Evolutionary conservation across 2,329 filamentous ascomycete genomes (phyloP), one percentile per base, ranked within the genome.

Genomic region (Xylaria sp.): DNA sequence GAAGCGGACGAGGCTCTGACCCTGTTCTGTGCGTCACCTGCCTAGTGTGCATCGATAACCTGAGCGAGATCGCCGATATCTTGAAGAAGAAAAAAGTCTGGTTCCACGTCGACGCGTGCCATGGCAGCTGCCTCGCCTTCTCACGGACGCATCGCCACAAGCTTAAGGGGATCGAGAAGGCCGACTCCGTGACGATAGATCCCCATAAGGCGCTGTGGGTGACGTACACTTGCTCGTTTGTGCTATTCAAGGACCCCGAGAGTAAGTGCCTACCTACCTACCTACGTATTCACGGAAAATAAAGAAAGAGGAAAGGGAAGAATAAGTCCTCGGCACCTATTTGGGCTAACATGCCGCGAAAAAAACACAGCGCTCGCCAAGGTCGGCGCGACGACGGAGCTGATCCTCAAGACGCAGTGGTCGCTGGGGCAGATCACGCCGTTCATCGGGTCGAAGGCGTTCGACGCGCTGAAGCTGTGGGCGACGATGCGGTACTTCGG

Each of bases 121-220:
- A 44, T 34, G 42, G 42, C 2, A 44, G 42, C 16, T 34, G 24
- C n/a, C 42, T 44, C 19, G 24, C 24, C 6, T 44, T 44, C 20
- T 44, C 42, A 17, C n/a, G 24, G 24, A 26, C 21, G 18, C 42
- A 44, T 34, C 42, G 42, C 19, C 42, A 26, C 16, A 44, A 44
- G 24, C 21, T 44, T n/a, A 34, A 26, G 13, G 42, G 42, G 16
- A 44, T 44, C 11, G 42, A 44, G 42, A 44, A 34, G 24, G 42
- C 42, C 5, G 42, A 44, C 16, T 44, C 42, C 18, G 42, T 44
- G 21, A 44, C 42, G 16, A 44, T 44, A 38, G 48, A 38, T 39
- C 24, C 48, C 18, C 39, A 44, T 34, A 50, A 50, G 40, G 29
- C 17, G 7, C n/a, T 48, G 11, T 40, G 24, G 37, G 22, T 48